These are phyloP conservation scores for Penicillium crustosum DNA, from an alignment of 2,329 filamentous ascomycete species.

Conservation along the genomic window DNA sequence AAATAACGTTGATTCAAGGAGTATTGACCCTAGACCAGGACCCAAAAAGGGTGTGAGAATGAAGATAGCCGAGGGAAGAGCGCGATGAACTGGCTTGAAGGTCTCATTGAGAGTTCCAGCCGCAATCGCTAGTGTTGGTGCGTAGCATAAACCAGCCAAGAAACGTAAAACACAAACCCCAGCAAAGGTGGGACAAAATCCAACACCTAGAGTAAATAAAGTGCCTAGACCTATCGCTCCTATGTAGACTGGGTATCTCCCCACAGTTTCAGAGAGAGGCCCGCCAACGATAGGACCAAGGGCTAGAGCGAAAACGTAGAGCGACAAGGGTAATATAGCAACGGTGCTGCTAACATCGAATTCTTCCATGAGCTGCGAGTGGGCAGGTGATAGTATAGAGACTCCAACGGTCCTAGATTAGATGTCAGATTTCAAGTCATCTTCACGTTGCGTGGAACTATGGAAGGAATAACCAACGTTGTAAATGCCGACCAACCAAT, in stretches of 20 bases:
- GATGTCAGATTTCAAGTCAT: neutral
- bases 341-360: constrained; percentile 17
- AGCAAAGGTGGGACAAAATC: constrained; percentile 14
- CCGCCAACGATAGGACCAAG: constrained; percentile 26
- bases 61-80: constrained; percentile 21
- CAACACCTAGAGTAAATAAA: constrained; percentile 19
- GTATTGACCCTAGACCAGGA: constrained; percentile 21
- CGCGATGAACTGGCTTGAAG: constrained; percentile 18
- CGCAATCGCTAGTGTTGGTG: constrained; percentile 16
- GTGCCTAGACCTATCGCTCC: constrained; percentile 14
- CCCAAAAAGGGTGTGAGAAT: constrained; percentile 26
- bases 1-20: too few species aligned
- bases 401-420: constrained; percentile 13
- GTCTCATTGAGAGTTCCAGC: constrained; percentile 25
- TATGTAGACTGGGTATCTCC: constrained; percentile 24
- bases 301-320: constrained; percentile 19
- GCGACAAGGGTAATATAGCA: constrained; percentile 18
- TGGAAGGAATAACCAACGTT: constrained; percentile 6
- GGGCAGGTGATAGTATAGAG: constrained; percentile 18
- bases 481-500: constrained; percentile 19
- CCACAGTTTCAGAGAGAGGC: constrained; percentile 25
- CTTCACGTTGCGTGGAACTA: too few species aligned
- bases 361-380: constrained; percentile 16
- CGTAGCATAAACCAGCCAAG: constrained; percentile 20
- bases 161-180: constrained; percentile 17